Percentiles rank a stretch among this genome's conserved stretches.
phyloP scores from a whole-genome alignment of 257 asterid species.

The Asclepias syriaca region DNA sequence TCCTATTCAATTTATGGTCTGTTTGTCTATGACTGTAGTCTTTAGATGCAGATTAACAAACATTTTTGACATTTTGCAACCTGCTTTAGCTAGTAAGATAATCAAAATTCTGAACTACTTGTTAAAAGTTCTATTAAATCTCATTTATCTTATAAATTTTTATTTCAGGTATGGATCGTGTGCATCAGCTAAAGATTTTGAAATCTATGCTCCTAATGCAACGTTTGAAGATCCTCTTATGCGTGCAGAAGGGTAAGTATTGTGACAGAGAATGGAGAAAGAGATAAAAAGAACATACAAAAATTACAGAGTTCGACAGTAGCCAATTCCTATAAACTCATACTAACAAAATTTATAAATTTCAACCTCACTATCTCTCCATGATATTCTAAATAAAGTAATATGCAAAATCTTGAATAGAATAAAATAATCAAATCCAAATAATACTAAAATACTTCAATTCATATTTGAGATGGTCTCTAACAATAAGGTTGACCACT shows the following conservation, averaged over 20 bases:
- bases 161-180: slow-evolving; percentile 62
- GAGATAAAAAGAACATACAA: too few relatives aligned
- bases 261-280: too few relatives aligned
- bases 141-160: neutral
- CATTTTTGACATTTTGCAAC: neutral
- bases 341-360: too few relatives aligned
- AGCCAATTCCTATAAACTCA: too few relatives aligned
- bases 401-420: too few relatives aligned
- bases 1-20: neutral
- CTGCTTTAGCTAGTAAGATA: neutral
- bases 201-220: slow-evolving; percentile 71
- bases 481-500: too few relatives aligned
- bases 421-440: too few relatives aligned
- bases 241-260: slow-evolving; percentile 72
- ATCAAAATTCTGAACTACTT: neutral
- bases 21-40: neutral
- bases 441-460: too few relatives aligned
- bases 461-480: too few relatives aligned
- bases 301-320: too few relatives aligned
- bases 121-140: neutral
- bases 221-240: slow-evolving; percentile 89
- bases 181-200: slow-evolving; percentile 66
- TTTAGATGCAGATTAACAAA: neutral
- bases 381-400: too few relatives aligned
- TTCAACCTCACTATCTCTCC: too few relatives aligned